These are phyloP conservation scores for Fusarium metavorans DNA, from an alignment of 2,329 filamentous ascomycete genomes.

Conservation along the genomic window DNA sequence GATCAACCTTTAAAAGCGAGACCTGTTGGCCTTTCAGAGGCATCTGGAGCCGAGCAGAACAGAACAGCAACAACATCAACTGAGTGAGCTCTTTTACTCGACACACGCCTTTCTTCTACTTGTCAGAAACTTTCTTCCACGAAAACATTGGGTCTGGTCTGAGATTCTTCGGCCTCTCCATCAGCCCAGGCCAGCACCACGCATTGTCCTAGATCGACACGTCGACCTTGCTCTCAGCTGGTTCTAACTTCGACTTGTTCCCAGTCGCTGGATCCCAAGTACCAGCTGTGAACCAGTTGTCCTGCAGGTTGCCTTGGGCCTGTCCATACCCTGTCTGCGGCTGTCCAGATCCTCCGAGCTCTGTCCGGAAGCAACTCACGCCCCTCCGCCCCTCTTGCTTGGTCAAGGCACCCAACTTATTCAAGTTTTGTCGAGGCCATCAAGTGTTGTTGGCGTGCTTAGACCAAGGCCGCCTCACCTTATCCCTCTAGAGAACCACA, in stretches of 20 bases:
- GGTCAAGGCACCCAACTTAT: neutral
- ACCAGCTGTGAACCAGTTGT: constrained; percentile 1
- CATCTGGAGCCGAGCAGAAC: constrained; percentile 7
- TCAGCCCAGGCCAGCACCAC: constrained; percentile 2
- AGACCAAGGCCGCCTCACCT: constrained; percentile 12
- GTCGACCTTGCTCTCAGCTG: neutral
- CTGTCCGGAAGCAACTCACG: neutral
- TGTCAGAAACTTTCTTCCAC: neutral
- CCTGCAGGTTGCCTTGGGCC: neutral
- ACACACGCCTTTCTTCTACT: neutral
- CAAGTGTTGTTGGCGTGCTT: constrained; percentile 12
- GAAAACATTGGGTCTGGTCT: neutral
- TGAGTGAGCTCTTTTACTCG: neutral
- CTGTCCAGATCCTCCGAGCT: constrained; percentile 8
- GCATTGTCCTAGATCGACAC: neutral
- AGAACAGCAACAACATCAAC: constrained; percentile 2
- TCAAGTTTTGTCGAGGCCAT: constrained; percentile 2
- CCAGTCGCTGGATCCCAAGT: neutral
- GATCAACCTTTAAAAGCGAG: neutral
- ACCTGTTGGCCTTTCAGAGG: neutral
- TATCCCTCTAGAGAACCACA: constrained; percentile 12
- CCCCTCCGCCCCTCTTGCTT: neutral
- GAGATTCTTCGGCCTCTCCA: neutral
- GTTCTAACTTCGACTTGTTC: constrained; percentile 2
- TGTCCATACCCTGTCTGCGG: neutral